phyloP scores from a whole-genome alignment of 768 basidiomycete species.

The Rhodotorula kratochvilovae region DNA sequence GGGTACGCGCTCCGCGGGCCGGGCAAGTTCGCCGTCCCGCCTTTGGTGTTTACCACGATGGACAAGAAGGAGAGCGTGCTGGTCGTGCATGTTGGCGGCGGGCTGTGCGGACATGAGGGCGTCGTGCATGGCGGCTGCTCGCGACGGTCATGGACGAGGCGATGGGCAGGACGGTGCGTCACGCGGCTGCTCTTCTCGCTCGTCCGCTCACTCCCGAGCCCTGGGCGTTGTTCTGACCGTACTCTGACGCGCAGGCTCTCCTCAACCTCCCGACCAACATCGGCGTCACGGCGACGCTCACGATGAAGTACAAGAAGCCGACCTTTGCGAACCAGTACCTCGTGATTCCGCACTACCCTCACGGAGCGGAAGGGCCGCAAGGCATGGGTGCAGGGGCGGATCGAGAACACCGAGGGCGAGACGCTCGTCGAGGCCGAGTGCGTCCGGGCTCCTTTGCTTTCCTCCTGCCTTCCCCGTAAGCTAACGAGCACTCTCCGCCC shows the following conservation, averaged over 20 bases:
- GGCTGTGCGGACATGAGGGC: slow-evolving; percentile 68
- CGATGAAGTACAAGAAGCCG: slow-evolving; percentile 76
- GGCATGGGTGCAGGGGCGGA: slow-evolving; percentile 61
- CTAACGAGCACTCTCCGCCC: background rate
- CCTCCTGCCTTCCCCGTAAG: too few species aligned
- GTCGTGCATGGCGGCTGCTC: slow-evolving; percentile 90
- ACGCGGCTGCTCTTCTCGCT: background rate
- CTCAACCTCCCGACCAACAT: slow-evolving; percentile 79
- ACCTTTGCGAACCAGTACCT: slow-evolving; percentile 60
- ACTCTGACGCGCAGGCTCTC: slow-evolving; percentile 60
- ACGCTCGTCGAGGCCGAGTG: slow-evolving; percentile 76
- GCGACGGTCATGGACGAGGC: slow-evolving; percentile 86
- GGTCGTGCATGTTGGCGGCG: slow-evolving; percentile 76
- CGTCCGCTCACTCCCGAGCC: slow-evolving; percentile 13
- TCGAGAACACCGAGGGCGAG: slow-evolving; percentile 78
- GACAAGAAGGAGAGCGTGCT: slow-evolving; percentile 71
- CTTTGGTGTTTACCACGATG: slow-evolving; percentile 65
- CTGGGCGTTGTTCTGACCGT: background rate
- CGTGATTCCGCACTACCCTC: slow-evolving; percentile 67
- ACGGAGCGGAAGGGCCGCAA: slow-evolving; percentile 72
- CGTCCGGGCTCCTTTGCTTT: background rate
- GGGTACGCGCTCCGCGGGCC: slow-evolving; percentile 82
- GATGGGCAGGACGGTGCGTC: slow-evolving; percentile 66
- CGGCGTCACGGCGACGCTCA: slow-evolving; percentile 84
- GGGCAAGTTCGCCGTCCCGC: slow-evolving; percentile 73